Evolutionary conservation across 352 stramenopile genomes (phyloP).

Genomic region (Hyaloperonospora brassicae): DNA sequence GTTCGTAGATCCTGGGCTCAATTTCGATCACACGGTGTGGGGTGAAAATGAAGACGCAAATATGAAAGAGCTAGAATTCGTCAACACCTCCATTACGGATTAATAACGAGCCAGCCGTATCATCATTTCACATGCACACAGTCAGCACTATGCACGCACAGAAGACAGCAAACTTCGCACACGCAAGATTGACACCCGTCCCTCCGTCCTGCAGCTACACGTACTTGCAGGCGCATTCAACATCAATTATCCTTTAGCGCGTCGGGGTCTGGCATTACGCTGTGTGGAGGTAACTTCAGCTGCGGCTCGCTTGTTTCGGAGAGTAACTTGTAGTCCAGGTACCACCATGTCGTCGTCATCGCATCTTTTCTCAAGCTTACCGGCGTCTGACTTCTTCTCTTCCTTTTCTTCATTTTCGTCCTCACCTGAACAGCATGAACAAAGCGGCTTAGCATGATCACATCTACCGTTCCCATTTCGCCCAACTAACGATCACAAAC

Average conservation of each 20-base stretch:
- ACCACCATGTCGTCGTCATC: constrained; percentile 21
- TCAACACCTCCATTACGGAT: constrained; percentile 59
- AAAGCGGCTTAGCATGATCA: background rate
- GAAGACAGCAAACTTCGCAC: constrained; percentile 29
- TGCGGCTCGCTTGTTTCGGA: constrained; percentile 26
- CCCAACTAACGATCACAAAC: constrained; percentile 8
- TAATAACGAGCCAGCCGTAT: constrained; percentile 32
- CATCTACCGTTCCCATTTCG: constrained; percentile 6
- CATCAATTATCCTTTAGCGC: constrained; percentile 63
- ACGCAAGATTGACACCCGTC: constrained; percentile 28
- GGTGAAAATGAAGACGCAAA: constrained; percentile 29
- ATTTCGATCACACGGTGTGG: constrained; percentile 12
- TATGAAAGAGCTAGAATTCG: constrained; percentile 35
- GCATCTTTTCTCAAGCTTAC: constrained; percentile 19
- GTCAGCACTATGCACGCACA: constrained; percentile 40
- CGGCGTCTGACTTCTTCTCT: constrained; percentile 26
- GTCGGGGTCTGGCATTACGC: constrained; percentile 34
- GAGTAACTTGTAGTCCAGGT: constrained; percentile 19
- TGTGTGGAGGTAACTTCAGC: constrained; percentile 12
- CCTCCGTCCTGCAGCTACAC: constrained; percentile 26
- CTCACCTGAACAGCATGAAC: constrained; percentile 10
- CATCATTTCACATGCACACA: constrained; percentile 41
- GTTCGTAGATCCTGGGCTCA: constrained; percentile 20
- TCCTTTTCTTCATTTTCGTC: constrained; percentile 33
- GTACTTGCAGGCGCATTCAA: constrained; percentile 24